Base-by-base conservation (phyloP, 2,329 filamentous ascomycete species). In the Rhytidhysteron rufulum region DNA sequence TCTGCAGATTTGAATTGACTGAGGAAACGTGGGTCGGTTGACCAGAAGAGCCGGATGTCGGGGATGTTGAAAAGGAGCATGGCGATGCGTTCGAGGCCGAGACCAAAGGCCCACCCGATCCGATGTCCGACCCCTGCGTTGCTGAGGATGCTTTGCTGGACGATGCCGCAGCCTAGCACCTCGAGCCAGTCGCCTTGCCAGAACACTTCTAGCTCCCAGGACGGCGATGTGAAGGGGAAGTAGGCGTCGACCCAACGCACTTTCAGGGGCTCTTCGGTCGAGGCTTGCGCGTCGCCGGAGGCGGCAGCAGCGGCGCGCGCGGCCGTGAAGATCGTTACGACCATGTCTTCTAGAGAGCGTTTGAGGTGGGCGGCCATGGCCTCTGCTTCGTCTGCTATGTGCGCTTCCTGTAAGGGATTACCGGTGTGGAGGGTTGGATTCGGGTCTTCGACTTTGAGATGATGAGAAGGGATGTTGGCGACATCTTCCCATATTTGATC, bases 31-130 rank as follows among this genome's bases (percentile, higher is more conserved):
- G 76, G 60, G 63, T 98, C 93, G 40, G 75, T 73, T 22, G 87
- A 94, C 93, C 93, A 98, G 72, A 98, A 97, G 4, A 97, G 80
- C 10, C 93, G 84, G 53, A 98, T 98, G 60, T 98, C 93, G 0
- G 90, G 88, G 43, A 98, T 95, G 43, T 87, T 85, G 72, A 96
- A 98, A 18, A 98, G 79, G 25, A 98, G 79, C 93, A 98, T 98
- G 45, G 93, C 91, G 48, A 98, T 91, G 45, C 93, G 82, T 66
- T 98, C 93, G 20, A 98, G 78, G 2, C 93, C 93, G 15, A 97
- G 75, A 25, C 93, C 93, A 67, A 97, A 98, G 1, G 93, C 93
- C 93, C 93, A 98, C 4, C 90, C 91, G 3, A 95, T 67, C 57
- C 87, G 82, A 40, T 79, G 71, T 3, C 86, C 81, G 33, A 88